Base-by-base conservation (phyloP, 2,329 filamentous ascomycete species). In the Capronia americana region DNA sequence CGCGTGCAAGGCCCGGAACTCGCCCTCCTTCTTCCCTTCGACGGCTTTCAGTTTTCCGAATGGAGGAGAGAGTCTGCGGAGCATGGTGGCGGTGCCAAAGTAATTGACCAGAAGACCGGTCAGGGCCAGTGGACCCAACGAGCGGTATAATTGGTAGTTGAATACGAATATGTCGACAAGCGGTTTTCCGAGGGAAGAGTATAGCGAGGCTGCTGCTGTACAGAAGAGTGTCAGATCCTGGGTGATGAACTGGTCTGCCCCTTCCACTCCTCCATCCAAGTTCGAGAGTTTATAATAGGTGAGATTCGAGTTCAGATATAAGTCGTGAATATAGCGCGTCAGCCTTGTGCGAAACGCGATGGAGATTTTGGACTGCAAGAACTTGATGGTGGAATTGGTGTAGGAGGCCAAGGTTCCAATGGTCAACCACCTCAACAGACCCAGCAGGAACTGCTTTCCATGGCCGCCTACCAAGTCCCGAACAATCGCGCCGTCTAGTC, bases 341-440 rank as follows among this genome's bases (percentile, higher is more conserved):
- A 99, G 84, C 11, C 95, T 88, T 4, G 95, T 99, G 50, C 95
- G 89, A 85, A 99, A 99, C 38, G 96, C 94, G 71, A 99, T 99
- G 6, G 94, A 97, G 61, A 99, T 93, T 82, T 99, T 99, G 58
- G 92, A 94, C 79, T 99, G 94, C 69, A 99, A 85, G 80, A 92
- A 99, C 79, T 98, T 98, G 84, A 99, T 99, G 91, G 96, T 97
- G 62, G 94, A 93, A 78, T 99, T 99, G 58, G 94, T 97, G 76
- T 99, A 99, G 0, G 94, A 96, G 8, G 93, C 94, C 70, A 98
- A 89, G 2, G 91, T 92, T 50, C 95, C 95, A 41, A 99, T 89
- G 2, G 94, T 93, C 71, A 93, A 93, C 95, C 95, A 99, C 84
- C 98, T 97, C 57, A 90, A 77, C 55, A 99, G 90, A 5, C 95